Evolutionary conservation across 2,329 filamentous ascomycete genomes (phyloP).

Genomic region (Aureobasidium mangrovei): DNA sequence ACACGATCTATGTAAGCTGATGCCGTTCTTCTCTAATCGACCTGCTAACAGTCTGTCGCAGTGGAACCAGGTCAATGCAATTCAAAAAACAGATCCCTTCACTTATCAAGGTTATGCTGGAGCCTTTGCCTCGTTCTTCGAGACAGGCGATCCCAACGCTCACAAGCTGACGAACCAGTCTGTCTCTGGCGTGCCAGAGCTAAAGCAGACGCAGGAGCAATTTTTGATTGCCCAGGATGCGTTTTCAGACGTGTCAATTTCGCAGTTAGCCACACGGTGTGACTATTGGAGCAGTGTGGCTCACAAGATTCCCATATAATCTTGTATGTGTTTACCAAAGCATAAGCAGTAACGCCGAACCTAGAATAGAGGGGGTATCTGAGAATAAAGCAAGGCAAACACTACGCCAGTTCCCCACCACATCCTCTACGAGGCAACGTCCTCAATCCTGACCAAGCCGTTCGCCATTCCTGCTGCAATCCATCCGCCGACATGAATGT

Average conservation of each 20-base stretch:
- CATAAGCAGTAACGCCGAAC: background rate
- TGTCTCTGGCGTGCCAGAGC: conserved; percentile 38
- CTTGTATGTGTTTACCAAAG: background rate
- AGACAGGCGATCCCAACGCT: conserved; percentile 50
- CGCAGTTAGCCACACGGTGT: conserved; percentile 40
- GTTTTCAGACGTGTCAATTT: conserved; percentile 34
- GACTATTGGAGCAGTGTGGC: conserved; percentile 45
- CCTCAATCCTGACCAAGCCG: conserved; percentile 42
- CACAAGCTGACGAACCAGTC: conserved; percentile 44
- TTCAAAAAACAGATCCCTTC: conserved; percentile 44
- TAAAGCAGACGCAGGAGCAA: conserved; percentile 35
- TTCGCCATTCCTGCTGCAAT: conserved; percentile 41
- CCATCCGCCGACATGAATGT: conserved; percentile 41
- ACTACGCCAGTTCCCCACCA: background rate
- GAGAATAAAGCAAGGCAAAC: background rate
- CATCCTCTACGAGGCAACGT: conserved; percentile 26
- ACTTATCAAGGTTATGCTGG: conserved; percentile 51
- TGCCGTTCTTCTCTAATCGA: background rate
- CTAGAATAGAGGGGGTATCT: background rate
- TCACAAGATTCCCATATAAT: conserved; percentile 36
- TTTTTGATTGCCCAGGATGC: conserved; percentile 43
- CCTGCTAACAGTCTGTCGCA: conserved; percentile 25
- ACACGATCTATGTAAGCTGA: background rate
- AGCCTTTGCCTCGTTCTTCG: conserved; percentile 52
- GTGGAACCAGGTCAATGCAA: conserved; percentile 48